Conservation (phyloP, 495 filamentous ascomycete species). For the Parmelia sp. region DNA sequence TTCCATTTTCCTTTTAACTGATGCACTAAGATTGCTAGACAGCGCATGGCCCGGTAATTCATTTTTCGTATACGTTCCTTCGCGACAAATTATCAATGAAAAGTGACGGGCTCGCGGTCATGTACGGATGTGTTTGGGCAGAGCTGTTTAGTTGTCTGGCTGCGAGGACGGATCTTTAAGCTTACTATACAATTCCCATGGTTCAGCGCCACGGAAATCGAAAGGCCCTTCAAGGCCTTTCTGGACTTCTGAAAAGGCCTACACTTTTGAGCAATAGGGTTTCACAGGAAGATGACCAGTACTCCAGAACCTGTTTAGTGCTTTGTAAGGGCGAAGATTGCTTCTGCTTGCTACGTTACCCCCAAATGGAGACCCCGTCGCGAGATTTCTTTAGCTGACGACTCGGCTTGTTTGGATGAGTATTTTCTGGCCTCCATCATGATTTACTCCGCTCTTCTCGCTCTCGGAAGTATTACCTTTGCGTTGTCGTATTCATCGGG, state of each 20-base stretch:
- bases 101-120: too few species aligned
- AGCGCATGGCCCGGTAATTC: too few species aligned
- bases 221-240: background rate
- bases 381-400: background rate
- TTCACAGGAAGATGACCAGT: background rate
- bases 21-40: too few species aligned
- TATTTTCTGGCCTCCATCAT: background rate
- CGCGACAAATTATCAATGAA: too few species aligned
- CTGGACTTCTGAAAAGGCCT: background rate
- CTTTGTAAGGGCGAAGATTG: background rate
- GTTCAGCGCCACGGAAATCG: background rate
- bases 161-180: too few species aligned
- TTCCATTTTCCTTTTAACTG: too few species aligned
- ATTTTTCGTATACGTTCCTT: too few species aligned
- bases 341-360: background rate
- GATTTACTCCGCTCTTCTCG: background rate
- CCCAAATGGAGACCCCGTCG: background rate
- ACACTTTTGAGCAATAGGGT: background rate
- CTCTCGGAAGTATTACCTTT: background rate
- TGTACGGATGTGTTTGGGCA: too few species aligned
- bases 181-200: too few species aligned
- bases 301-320: background rate
- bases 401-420: background rate
- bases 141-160: too few species aligned
- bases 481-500: background rate